Base-by-base conservation (phyloP, 768 basidiomycete genomes). In the Sistotremastrum niveocremeum region DNA sequence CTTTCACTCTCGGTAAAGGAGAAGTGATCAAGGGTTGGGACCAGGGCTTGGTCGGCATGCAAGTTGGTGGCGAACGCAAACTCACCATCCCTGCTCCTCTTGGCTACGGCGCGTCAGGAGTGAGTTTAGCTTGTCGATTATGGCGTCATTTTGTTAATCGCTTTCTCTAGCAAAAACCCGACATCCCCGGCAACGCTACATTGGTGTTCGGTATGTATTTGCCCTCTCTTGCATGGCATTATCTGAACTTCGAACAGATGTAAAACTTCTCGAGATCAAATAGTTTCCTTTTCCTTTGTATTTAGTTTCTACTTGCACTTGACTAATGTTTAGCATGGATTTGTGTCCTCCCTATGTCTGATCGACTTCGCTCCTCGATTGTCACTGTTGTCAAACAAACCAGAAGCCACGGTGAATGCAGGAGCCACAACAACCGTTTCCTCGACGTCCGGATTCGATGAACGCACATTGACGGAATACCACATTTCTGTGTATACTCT, bases 21-120 rank as follows among this genome's bases (percentile, higher is more conserved):
- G 83, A 94, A 59, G 94, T 98, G 44, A 95, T 98, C 64, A 88
- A 89, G 69, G 85, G 82, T 79, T 95, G 93, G 91, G 94, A 97
- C 55, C 69, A 86, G 56, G 94, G 93, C 37, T 71, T 97, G 46
- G 79, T 70, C 32, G 94, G 94, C 34, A 95, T 98, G 91, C 81
- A 86, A 55, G 77, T 82, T 37, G 84, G 79, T 37, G 91, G 93
- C 30, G 91, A 97, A 64, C 77, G 94, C 43, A 65, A 78, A 47
- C 68, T 98, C 52, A 78, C 71, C 38, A 72, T 91, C 42, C 88
- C 87, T 39, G 66, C 84, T 9, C 56, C 68, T 31, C 70, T 86
- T 68, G 83, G 61, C 12, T 86, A 84, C 51, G 94, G 93, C 39
- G 73, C 66, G 20, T 20, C 20, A 20, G 20, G 20, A 20, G 20